Evolutionary conservation across 495 filamentous ascomycete genomes (phyloP).

Genomic region (Cryomyces minteri): DNA sequence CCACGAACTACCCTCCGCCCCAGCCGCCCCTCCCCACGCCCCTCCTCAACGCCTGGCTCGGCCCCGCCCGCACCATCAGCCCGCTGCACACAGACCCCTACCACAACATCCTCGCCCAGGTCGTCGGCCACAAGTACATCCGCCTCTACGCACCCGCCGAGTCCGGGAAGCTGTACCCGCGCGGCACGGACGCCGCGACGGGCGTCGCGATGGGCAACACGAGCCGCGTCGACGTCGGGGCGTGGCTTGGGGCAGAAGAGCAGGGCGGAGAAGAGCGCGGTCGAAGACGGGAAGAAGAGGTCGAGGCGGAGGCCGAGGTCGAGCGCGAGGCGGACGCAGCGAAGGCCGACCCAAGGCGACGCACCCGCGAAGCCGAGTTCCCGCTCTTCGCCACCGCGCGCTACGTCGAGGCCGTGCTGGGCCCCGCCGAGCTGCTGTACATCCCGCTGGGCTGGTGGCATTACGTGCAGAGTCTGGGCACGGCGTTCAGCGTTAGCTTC

Average conservation of each 20-base stretch:
- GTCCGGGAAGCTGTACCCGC: conserved; percentile 40
- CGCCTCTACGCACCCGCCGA: conserved; percentile 59
- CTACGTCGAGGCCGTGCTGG: conserved; percentile 65
- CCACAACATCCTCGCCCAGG: conserved; percentile 80
- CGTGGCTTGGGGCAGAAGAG: conserved; percentile 26
- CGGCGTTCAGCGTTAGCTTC: conserved; percentile 91
- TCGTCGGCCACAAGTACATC: conserved; percentile 82
- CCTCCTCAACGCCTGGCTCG: conserved; percentile 71
- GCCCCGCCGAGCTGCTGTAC: conserved; percentile 70
- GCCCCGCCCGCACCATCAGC: conserved; percentile 71
- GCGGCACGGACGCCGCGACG: conserved; percentile 41
- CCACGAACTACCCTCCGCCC: conserved; percentile 20
- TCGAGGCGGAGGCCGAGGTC: conserved; percentile 3
- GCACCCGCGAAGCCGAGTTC: conserved; percentile 24
- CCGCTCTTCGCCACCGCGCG: conserved; percentile 37
- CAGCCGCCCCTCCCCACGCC: conserved; percentile 12
- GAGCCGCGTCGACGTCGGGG: conserved; percentile 45
- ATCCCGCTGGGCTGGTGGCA: conserved; percentile 98
- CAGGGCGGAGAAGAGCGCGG: conserved; percentile 26
- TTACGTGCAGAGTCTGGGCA: conserved; percentile 72
- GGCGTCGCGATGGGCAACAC: conserved; percentile 90
- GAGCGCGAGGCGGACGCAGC: conserved; percentile 4
- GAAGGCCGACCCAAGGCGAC: conserved; percentile 4
- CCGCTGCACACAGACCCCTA: conserved; percentile 89
- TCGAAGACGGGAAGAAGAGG: conserved; percentile 4